These are phyloP conservation scores for Caloboletus inedulis DNA, from an alignment of 1,284 basidiomycete species.

Conservation along the genomic window DNA sequence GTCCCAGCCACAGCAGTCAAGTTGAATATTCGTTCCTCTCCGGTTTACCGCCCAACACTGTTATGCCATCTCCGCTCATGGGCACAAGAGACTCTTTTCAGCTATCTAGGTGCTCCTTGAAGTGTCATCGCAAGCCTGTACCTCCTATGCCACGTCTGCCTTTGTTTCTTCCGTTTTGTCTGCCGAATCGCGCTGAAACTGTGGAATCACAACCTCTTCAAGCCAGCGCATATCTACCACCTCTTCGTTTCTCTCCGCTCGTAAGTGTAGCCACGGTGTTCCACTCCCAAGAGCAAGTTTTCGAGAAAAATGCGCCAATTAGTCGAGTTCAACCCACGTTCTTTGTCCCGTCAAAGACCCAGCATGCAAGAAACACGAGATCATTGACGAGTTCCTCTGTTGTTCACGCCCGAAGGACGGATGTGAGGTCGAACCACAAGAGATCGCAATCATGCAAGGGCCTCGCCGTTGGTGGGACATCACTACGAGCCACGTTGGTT, in stretches of 20 bases:
- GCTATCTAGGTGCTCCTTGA: constrained; percentile 18
- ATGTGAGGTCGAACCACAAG: constrained; percentile 1
- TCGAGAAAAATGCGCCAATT: neutral
- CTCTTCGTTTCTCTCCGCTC: constrained; percentile 23
- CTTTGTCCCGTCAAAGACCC: neutral
- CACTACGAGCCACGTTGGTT: neutral
- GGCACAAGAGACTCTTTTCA: constrained; percentile 31
- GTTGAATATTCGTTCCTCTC: constrained; percentile 27
- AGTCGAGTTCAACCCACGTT: neutral
- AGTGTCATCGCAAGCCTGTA: constrained; percentile 12
- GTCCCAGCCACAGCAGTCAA: constrained; percentile 11
- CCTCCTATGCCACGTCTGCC: constrained; percentile 25
- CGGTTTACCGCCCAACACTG: constrained; percentile 18
- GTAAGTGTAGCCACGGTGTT: constrained; percentile 6
- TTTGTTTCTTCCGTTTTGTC: constrained; percentile 9
- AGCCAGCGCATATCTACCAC: constrained; percentile 12
- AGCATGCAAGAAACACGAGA: neutral
- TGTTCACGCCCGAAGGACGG: constrained; percentile 1
- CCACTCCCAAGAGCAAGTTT: neutral
- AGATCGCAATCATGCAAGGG: constrained; percentile 13
- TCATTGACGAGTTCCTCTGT: neutral
- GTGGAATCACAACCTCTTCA: neutral
- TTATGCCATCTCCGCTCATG: constrained; percentile 22
- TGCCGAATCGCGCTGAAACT: neutral
- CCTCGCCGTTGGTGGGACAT: constrained; percentile 8